Conservation (phyloP, 1,284 basidiomycete species). For the Omphalotus olearius region DNA sequence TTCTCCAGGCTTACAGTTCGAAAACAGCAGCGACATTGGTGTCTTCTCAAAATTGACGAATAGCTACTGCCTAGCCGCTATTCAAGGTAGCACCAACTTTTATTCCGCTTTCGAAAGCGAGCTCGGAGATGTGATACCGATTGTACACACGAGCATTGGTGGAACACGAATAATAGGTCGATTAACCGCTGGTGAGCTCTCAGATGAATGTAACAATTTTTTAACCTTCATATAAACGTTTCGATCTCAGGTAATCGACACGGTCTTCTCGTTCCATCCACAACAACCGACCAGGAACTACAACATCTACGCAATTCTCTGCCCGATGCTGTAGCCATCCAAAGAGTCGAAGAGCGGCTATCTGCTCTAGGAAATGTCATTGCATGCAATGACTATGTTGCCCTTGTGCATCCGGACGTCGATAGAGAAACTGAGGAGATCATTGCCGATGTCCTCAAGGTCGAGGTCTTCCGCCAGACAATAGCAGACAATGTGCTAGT, state of each 20-base stretch:
- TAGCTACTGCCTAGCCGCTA: constrained; percentile 88
- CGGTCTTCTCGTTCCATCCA: constrained; percentile 92
- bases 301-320: constrained; percentile 98
- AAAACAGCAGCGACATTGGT: constrained; percentile 96
- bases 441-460: constrained; percentile 98
- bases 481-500: constrained; percentile 97
- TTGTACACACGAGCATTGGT: constrained; percentile 95
- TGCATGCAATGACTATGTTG: constrained; percentile 97
- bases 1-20: constrained; percentile 82
- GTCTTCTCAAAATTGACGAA: constrained; percentile 96
- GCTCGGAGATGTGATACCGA: constrained; percentile 90
- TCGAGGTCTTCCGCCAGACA: constrained; percentile 98
- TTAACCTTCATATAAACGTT: neutral
- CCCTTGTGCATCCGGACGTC: constrained; percentile 95
- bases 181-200: constrained; percentile 75
- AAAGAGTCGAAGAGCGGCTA: constrained; percentile 94
- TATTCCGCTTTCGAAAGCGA: constrained; percentile 97
- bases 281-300: constrained; percentile 97
- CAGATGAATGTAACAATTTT: neutral
- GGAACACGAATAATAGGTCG: constrained; percentile 95
- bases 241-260: constrained; percentile 76
- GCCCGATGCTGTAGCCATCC: constrained; percentile 88
- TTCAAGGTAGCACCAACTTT: constrained; percentile 96
- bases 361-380: constrained; percentile 98
- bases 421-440: constrained; percentile 99